Evolutionary conservation across 2,329 filamentous ascomycete species (phyloP).

Genomic region (Alternaria sp.): DNA sequence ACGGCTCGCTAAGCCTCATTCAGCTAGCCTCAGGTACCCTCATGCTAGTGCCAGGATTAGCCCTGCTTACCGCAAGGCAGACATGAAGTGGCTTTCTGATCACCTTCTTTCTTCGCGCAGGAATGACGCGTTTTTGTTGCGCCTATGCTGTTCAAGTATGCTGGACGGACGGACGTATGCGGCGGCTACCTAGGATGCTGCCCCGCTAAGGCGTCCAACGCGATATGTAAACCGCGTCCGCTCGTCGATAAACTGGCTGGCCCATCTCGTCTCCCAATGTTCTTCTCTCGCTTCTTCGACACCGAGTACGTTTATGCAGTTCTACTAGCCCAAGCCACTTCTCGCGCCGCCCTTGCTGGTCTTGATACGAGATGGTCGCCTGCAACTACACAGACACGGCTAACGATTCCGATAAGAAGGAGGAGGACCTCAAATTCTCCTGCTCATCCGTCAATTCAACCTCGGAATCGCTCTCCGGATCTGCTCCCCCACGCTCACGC

Average conservation of each 20-base stretch:
- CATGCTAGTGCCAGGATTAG: background rate
- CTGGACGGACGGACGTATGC: too few species aligned
- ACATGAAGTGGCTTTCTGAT: background rate
- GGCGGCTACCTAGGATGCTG: background rate
- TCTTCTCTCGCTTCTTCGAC: conserved; percentile 7
- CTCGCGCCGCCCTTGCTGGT: background rate
- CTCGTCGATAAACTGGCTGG: too few species aligned
- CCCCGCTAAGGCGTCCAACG: conserved; percentile 14
- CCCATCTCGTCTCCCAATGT: background rate
- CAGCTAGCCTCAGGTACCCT: conserved; percentile 2
- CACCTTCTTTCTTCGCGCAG: background rate
- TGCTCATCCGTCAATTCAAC: conserved; percentile 1
- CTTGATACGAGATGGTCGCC: background rate
- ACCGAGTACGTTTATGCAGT: conserved; percentile 5
- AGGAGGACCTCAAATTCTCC: conserved; percentile 2
- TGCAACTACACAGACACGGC: background rate
- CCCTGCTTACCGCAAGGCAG: conserved; percentile 6
- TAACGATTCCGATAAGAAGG: conserved; percentile 1
- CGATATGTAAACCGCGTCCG: background rate
- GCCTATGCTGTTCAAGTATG: background rate
- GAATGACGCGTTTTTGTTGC: background rate
- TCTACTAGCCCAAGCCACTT: background rate
- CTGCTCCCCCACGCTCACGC: background rate
- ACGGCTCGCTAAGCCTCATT: background rate
- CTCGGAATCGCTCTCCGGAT: background rate